Conservation (phyloP, 176 grass and related monocot species). For the Triticum monococcum region DNA sequence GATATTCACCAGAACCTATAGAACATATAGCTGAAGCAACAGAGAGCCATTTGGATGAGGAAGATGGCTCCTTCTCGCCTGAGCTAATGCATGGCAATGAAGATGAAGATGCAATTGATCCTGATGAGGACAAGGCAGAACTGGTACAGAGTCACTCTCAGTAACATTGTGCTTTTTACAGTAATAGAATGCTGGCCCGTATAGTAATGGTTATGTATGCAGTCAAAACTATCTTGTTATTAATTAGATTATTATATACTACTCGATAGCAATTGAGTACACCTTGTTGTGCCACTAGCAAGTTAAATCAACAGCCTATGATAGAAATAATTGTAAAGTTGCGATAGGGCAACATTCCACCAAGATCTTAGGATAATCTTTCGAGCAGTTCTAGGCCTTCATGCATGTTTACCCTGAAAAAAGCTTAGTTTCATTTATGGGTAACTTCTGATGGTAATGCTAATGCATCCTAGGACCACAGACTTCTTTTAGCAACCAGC, state of each 20-base stretch:
- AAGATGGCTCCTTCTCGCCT: slow-evolving; percentile 86
- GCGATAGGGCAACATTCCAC: background rate
- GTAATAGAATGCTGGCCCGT: background rate
- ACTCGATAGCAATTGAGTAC: background rate
- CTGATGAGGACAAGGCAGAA: slow-evolving; percentile 91
- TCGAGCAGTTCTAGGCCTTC: background rate
- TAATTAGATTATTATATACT: slow-evolving; percentile 6
- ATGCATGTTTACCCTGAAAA: slow-evolving; percentile 16
- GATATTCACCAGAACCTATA: slow-evolving; percentile 70
- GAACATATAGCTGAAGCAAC: slow-evolving; percentile 65
- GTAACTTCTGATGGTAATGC: background rate
- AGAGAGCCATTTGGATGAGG: slow-evolving; percentile 57
- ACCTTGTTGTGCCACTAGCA: background rate
- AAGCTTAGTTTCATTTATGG: background rate
- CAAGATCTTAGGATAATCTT: background rate
- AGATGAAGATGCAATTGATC: slow-evolving; percentile 94
- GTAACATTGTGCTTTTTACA: background rate
- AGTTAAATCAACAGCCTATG: background rate
- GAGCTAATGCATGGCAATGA: slow-evolving; percentile 82
- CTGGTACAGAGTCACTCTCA: slow-evolving; percentile 50
- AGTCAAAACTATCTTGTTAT: background rate
- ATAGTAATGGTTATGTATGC: slow-evolving; percentile 16
- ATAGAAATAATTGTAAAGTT: background rate
- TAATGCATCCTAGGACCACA: background rate
- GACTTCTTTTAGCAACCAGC: background rate